These are phyloP conservation scores for Mrakia hoshinonis DNA, from an alignment of 768 basidiomycete species.

Conservation along the genomic window DNA sequence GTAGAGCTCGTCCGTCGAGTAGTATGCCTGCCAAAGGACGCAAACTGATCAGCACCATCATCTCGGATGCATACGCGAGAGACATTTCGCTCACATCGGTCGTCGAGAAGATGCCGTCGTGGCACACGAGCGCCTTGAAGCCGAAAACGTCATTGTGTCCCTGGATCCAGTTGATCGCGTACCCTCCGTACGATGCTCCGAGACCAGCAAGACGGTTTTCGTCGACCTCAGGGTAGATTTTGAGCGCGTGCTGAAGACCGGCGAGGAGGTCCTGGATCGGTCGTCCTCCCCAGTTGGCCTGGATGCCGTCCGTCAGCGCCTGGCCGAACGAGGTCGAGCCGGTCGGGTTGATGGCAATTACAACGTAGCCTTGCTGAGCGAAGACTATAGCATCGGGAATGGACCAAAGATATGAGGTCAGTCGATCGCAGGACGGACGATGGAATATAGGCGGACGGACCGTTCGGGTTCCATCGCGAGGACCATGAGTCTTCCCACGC, in stretches of 20 bases:
- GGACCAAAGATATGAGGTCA: background rate
- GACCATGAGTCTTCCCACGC: slow-evolving; percentile 85
- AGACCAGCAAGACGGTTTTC: slow-evolving; percentile 45
- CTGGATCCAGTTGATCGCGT: slow-evolving; percentile 67
- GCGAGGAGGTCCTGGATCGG: slow-evolving; percentile 41
- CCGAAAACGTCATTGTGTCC: slow-evolving; percentile 17
- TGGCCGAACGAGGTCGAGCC: slow-evolving; percentile 91
- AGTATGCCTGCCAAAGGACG: background rate
- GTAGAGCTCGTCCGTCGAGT: slow-evolving; percentile 66
- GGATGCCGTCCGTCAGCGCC: slow-evolving; percentile 41
- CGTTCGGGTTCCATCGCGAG: slow-evolving; percentile 75
- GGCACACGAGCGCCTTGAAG: slow-evolving; percentile 44
- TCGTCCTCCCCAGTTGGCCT: slow-evolving; percentile 41
- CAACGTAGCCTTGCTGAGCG: slow-evolving; percentile 79
- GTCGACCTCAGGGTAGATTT: slow-evolving; percentile 38
- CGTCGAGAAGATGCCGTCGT: slow-evolving; percentile 64
- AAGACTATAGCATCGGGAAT: slow-evolving; percentile 46
- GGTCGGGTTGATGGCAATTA: slow-evolving; percentile 81
- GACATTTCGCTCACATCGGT: background rate
- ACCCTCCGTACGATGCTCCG: slow-evolving; percentile 45
- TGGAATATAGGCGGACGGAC: background rate
- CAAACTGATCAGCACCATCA: background rate
- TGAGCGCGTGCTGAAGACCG: slow-evolving; percentile 30
- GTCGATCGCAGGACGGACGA: background rate
- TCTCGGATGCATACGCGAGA: background rate